A percentile compares a stretch with the other conserved stretches of the same genome.
These are phyloP conservation scores for Fusarium tuaranense DNA, from an alignment of 2,329 filamentous ascomycete genomes.

Conservation along the genomic window DNA sequence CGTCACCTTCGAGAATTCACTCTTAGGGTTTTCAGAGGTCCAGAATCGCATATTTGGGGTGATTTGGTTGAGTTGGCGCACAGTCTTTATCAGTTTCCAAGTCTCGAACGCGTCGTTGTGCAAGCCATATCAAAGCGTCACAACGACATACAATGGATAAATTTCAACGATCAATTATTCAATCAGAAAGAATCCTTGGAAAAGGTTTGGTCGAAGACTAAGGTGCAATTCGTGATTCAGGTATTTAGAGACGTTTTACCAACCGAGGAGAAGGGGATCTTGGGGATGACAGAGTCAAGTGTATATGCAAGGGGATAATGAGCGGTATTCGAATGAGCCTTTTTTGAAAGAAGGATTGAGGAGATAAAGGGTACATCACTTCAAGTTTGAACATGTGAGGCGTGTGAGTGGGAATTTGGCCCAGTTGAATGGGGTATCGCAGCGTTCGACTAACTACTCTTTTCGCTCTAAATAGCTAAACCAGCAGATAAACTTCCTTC, in stretches of 20 bases:
- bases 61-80: background rate
- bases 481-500: background rate
- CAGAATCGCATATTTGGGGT: constrained; percentile 4
- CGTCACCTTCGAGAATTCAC: background rate
- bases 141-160: background rate
- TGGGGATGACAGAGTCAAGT: background rate
- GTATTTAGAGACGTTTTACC: background rate
- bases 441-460: background rate
- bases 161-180: background rate
- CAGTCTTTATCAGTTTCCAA: background rate
- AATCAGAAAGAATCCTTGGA: background rate
- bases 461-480: background rate
- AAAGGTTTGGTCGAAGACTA: background rate
- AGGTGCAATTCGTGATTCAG: background rate
- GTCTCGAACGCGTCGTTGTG: background rate
- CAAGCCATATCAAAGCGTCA: background rate
- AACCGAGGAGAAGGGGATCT: background rate
- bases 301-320: background rate
- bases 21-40: background rate
- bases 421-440: background rate
- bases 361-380: too few species aligned
- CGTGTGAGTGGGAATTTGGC: too few species aligned
- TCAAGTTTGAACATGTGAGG: too few species aligned
- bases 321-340: background rate
- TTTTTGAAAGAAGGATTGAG: background rate